Evolutionary conservation across 2,329 filamentous ascomycete genomes (phyloP), one percentile per base, ranked within the genome.

Genomic region (Ophiostoma australiae): DNA sequence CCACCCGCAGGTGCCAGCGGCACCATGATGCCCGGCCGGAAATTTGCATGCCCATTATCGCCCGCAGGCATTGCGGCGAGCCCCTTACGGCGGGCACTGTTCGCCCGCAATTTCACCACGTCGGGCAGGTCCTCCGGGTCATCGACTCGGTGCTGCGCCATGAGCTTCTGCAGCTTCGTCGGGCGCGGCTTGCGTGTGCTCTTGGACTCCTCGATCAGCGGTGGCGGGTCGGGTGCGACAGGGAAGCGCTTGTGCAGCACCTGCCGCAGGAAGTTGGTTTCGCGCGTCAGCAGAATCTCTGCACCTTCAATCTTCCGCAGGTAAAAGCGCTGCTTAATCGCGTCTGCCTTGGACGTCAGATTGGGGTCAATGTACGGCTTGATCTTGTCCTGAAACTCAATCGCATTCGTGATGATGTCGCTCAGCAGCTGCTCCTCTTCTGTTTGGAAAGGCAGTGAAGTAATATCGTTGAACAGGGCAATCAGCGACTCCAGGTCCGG

Each of bases 241-340:
- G 94, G 94, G 55, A 90, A 93, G 91, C 92, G 97, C 78, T 93
- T 96, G 80, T 99, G 95, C 71, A 99, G 84, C 78, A 97, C 93
- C 78, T 97, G 93, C 33, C 94, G 90, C 82, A 99, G 94, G 80
- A 96, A 97, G 78, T 99, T 99, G n/a, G 94, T 97, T 81, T 99
- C 95, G 71, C 90, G 91, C 0, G 94, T 87, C 2, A 99, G 84
- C 3, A 99, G 85, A 69, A 99, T 94, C 78, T 99, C 95, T 0
- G 95, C 94, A 2, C 95, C 95, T 81, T 99, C 95, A 70, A 99
- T 93, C 81, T 99, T 99, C 71, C 95, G 91, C 58, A 99, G 84
- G 76, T 97, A 98, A 80, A 99, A 99, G 6, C 96, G 89, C 79
- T 97, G 91, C 70, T 93, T 91, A 10, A 93, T 90, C 78, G 98